Conservation (phyloP, 176 grass and related monocot genomes). For the Eleusine coracana region DNA sequence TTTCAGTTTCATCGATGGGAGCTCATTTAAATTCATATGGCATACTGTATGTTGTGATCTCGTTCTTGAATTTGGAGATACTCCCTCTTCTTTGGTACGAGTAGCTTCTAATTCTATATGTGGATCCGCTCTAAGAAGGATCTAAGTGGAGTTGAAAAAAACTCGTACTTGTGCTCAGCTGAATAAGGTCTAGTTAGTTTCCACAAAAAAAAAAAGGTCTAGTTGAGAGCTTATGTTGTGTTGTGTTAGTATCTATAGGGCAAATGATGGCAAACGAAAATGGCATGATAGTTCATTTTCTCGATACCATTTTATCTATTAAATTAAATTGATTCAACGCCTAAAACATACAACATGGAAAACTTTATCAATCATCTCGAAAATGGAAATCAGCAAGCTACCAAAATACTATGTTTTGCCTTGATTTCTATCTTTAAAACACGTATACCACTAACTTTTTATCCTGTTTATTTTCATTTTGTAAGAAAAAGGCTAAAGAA, state of each 20-base stretch:
- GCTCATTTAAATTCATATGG: too few species aligned
- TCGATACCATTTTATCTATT: not conserved
- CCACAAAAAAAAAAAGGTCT: too few species aligned
- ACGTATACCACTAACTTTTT: not conserved
- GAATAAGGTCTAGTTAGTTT: too few species aligned
- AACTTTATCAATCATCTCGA: not conserved
- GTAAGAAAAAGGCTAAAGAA: not conserved
- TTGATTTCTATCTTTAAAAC: not conserved
- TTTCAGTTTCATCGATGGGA: too few species aligned
- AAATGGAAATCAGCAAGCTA: not conserved
- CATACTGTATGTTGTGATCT: too few species aligned
- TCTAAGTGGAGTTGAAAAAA: too few species aligned
- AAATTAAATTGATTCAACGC: not conserved
- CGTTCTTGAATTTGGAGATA: too few species aligned
- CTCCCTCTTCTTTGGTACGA: too few species aligned
- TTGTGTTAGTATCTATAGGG: not conserved
- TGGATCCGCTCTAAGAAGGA: too few species aligned
- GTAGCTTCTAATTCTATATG: too few species aligned
- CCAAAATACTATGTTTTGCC: not conserved
- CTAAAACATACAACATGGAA: not conserved
- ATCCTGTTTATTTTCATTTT: slow-evolving; percentile 24
- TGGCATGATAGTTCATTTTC: not conserved
- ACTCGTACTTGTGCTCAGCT: too few species aligned
- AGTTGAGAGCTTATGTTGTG: too few species aligned
- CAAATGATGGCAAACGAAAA: not conserved